A percentile compares a stretch with the other conserved stretches of the same genome.
phyloP scores from a whole-genome alignment of 2,329 filamentous ascomycete genomes.

The Fusarium sp. region DNA sequence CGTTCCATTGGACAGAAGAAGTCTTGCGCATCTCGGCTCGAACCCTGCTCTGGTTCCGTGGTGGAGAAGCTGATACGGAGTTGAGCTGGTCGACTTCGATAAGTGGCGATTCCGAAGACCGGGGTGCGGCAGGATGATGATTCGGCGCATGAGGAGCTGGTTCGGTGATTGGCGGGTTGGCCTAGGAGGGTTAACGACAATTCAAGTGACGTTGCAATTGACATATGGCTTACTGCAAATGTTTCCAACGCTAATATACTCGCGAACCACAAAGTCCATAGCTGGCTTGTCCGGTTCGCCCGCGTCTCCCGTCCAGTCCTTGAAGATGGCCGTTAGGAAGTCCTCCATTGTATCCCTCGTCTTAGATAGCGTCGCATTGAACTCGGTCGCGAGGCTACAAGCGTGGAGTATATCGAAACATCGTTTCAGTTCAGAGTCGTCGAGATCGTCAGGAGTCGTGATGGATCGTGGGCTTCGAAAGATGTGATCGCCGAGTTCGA shows the following conservation, averaged over 20 bases:
- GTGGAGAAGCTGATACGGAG: slow-evolving; percentile 42
- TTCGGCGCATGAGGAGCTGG: slow-evolving; percentile 22
- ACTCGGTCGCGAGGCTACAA: slow-evolving; percentile 41
- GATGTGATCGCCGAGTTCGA: slow-evolving; percentile 32
- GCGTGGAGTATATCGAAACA: slow-evolving; percentile 47
- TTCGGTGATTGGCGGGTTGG: slow-evolving; percentile 25
- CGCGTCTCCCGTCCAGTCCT: slow-evolving; percentile 34
- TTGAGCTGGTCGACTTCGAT: slow-evolving; percentile 40
- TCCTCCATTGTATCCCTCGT: slow-evolving; percentile 45
- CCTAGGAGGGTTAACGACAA: slow-evolving; percentile 8
- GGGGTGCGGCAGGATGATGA: slow-evolving; percentile 23
- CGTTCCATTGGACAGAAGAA: slow-evolving; percentile 41
- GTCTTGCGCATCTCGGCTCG: slow-evolving; percentile 8
- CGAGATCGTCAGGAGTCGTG: slow-evolving; percentile 38
- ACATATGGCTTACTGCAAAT: slow-evolving; percentile 40
- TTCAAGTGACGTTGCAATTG: neutral
- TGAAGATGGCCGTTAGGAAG: slow-evolving; percentile 45
- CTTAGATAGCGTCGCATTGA: slow-evolving; percentile 26
- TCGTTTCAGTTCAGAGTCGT: slow-evolving; percentile 39
- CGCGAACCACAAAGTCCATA: slow-evolving; percentile 44
- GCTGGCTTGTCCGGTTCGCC: slow-evolving; percentile 28
- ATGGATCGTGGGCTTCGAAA: slow-evolving; percentile 34
- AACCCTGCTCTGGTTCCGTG: slow-evolving; percentile 16
- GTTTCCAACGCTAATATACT: slow-evolving; percentile 37
- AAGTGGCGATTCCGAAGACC: slow-evolving; percentile 40